Percentiles rank a stretch among this genome's conserved stretches.
Conservation (phyloP, 805 yeast genomes). For the Zygotorulaspora chibaensis region DNA sequence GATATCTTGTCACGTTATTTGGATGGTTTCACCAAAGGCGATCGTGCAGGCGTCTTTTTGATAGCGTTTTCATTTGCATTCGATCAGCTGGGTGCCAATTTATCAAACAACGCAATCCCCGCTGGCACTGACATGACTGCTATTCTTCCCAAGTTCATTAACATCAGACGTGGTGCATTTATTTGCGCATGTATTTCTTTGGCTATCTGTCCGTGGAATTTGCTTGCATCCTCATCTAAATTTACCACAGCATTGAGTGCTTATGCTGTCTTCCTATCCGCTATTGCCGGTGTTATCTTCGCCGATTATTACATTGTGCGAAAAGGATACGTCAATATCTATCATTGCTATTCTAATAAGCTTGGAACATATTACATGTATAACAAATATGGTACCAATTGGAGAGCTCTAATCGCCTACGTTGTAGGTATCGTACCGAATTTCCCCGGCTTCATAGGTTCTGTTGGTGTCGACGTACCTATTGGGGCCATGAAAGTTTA, state of each 20-base stretch:
- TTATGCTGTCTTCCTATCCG: constrained; percentile 74
- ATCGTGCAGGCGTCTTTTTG: constrained; percentile 76
- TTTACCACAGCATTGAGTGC: constrained; percentile 80
- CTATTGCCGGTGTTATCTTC: constrained; percentile 74
- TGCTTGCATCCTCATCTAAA: constrained; percentile 61
- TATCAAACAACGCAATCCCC: constrained; percentile 65
- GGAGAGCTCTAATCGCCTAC: constrained; percentile 83
- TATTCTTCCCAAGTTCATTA: constrained; percentile 55
- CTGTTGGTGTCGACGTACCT: constrained; percentile 74
- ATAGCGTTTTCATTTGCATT: constrained; percentile 65
- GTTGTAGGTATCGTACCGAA: constrained; percentile 77
- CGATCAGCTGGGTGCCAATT: constrained; percentile 76
- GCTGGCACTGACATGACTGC: constrained; percentile 74
- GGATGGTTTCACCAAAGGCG: constrained; percentile 47
- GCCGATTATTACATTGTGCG: constrained; percentile 69
- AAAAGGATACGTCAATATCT: constrained; percentile 61
- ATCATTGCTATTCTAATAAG: constrained; percentile 57
- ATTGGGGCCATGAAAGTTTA: constrained; percentile 72
- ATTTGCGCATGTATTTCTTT: constrained; percentile 69
- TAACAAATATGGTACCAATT: constrained; percentile 61
- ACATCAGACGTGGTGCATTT: constrained; percentile 77
- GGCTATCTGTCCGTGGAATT: constrained; percentile 79
- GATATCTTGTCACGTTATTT: constrained; percentile 67
- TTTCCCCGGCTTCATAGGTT: constrained; percentile 83
- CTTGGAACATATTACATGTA: constrained; percentile 52